Evolutionary conservation across 345 rosid species (phyloP), one percentile per base, ranked within the genome.

Genomic region (Ceriops zippeliana): DNA sequence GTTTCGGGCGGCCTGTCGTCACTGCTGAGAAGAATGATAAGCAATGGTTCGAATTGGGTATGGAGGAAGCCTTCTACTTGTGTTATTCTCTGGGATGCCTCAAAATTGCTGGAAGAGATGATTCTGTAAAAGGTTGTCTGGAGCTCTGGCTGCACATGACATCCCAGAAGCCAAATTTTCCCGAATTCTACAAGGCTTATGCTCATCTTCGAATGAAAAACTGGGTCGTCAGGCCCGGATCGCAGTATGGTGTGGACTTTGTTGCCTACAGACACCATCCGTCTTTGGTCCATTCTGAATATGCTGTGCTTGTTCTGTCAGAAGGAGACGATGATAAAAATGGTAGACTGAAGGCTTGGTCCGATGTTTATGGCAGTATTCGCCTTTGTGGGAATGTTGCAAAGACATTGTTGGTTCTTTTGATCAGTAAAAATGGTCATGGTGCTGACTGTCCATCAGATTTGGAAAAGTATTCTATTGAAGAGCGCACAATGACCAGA

Each of bases 221-320:
- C 74, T 90, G 96, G 97, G 87, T 91, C 61, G 79, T 91, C 65
- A 82, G 90, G 75, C 79, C 86, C 0, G 97, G 97, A 52, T 78
- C 79, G 19, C 92, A 84, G 71, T 93, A 86, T 66, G 96, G 96
- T 47, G 96, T 87, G 30, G 93, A 91, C 66, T 88, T 78, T 61
- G 96, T 88, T 60, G 96, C 89, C 1, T 91, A 95, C 68, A 83
- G 83, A 21, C 96, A 93, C 66, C 95, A 88, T 72, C 97, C 97
- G 0, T 83, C 93, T 62, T 78, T 89, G 60, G 97, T 93, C 59
- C 97, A 91, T 80, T 86, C 97, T 22, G 93, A 91, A 53, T 93
- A 82, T 73, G 89, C 92, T 0, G 91, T 91, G 58, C 71, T 89
- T 60, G 81, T 84, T 68, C 74, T 73, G 58, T 85, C 82, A 1